Evolutionary conservation across 2,329 filamentous ascomycete species (phyloP), one percentile per base, ranked within the genome.

Genomic region (Sporothrix pallida): DNA sequence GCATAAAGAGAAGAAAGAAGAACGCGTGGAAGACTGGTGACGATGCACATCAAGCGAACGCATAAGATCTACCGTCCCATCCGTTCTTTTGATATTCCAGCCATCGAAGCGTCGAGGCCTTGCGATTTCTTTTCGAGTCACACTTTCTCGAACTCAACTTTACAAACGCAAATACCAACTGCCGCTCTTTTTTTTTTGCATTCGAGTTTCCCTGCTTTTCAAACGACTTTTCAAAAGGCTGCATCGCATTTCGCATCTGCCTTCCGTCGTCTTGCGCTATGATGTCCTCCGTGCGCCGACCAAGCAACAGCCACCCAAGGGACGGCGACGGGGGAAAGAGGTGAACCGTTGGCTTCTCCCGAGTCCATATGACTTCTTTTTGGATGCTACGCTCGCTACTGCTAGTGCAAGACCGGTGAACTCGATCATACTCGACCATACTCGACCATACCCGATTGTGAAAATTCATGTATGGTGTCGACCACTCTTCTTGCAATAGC

Each of bases 231-330:
- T 26, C 23, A 26, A 26, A 26, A 26, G 23, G 20, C 23, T 52
- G 44, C 63, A 3, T 50, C 5, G 46, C 63, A 56, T 12, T 48
- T 50, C 2, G 7, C 31, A 37, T 37, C 31, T 37, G 31, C 5
- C 31, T 37, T 37, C 31, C 31, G 7, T 23, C n/a, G 52, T 56
- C 13, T 20, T 48, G 54, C 42, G 69, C 69, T 71, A 58, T 71
- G 69, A 62, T 70, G 52, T n/a, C 68, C 37, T 60, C 69, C 37
- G 69, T 60, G 69, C 69, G 54, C 54, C 52, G 12, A 71, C 69
- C 69, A 42, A 62, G 69, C 69, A 60, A 26, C 4, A 10, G 3
- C 0, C 20, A 31, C 17, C 52, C 69, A 60, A 5, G 69, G 69
- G 20, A 50, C 9, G 48, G 23, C 12, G 13, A 26, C 0, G n/a